These are phyloP conservation scores for Cryptococcus sp. DNA, from an alignment of 1,284 basidiomycete species.

Conservation along the genomic window DNA sequence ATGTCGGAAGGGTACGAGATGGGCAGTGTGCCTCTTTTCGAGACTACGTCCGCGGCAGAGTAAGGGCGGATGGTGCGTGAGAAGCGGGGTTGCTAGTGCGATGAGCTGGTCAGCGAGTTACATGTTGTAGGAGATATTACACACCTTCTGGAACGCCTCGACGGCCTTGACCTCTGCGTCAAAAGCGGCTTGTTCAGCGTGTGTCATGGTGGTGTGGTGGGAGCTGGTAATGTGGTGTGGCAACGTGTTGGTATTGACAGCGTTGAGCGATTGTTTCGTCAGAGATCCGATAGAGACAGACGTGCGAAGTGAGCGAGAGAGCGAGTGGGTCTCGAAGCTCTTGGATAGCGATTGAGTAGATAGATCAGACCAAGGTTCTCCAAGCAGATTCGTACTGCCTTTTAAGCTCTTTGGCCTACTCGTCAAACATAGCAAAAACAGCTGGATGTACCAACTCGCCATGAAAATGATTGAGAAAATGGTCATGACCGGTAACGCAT, in stretches of 20 bases:
- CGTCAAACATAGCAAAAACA: too few relatives aligned
- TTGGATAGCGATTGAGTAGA: too few relatives aligned
- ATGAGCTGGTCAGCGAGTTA: background rate
- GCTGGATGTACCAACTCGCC: too few relatives aligned
- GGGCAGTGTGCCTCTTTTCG: conserved; percentile 85
- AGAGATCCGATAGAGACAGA: too few relatives aligned
- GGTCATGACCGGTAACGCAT: too few relatives aligned
- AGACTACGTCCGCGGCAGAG: conserved; percentile 87
- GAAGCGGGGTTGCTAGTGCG: conserved; percentile 75
- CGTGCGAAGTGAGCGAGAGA: too few relatives aligned
- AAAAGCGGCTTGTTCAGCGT: conserved; percentile 57
- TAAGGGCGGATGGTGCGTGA: conserved; percentile 83
- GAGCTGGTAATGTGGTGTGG: background rate
- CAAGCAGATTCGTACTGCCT: too few relatives aligned
- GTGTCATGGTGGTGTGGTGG: conserved; percentile 26
- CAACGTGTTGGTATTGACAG: background rate
- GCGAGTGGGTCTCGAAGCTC: too few relatives aligned
- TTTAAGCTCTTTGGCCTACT: too few relatives aligned
- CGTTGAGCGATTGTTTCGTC: too few relatives aligned
- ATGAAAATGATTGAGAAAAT: too few relatives aligned
- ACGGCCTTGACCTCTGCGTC: conserved; percentile 78
- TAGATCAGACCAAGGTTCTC: too few relatives aligned
- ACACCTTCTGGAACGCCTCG: conserved; percentile 90
- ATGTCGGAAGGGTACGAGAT: conserved; percentile 85
- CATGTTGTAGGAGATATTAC: background rate